Base-by-base conservation (phyloP, 257 asterid genomes). In the Eustoma russellianum region DNA sequence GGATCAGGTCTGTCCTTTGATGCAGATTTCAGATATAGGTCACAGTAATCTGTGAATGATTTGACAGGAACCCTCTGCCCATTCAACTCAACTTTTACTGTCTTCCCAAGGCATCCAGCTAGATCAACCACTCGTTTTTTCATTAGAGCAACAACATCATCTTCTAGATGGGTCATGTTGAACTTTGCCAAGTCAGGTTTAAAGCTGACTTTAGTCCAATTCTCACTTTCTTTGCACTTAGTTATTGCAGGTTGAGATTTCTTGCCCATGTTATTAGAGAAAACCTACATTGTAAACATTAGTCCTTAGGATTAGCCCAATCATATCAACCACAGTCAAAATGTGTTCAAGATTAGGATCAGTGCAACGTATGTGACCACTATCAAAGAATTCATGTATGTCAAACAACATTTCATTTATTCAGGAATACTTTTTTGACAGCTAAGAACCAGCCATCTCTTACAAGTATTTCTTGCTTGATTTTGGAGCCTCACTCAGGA, bases 131-230 rank as follows among this genome's bases (percentile, higher is more conserved):
- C 99, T 41, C 99, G 83, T 78, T 92, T 92, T 67, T 77, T 88
- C 99, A 92, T 92, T 71, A 92, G 59, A 7, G 94, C 84, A 69
- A 92, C 94, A 33, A 81, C 97, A 73, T 92, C 99, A 47, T 85
- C 90, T 74, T 92, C 99, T 59, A 92, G 74, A 57, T 72, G 72
- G 57, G 76, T 72, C 99, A 92, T 85, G 82, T 77, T 73, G 62
- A 92, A 92, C 68, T 92, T 92, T 6, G 82, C 70, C 71, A 92
- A 65, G 73, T 92, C 99, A 45, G 99, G 97, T 81, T 83, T 92
- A 75, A 81, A 92, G 6, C 93, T 72, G 52, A 92, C 86, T 74
- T 74, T 88, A 2, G 99, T 92, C 99, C 99, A 92, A 44, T 88
- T 85, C 67, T 92, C 99, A 11, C 60, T 46, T 43, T 79, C 80